These are phyloP conservation scores for Pythium biforme DNA, from an alignment of 352 stramenopile species.

Conservation along the genomic window DNA sequence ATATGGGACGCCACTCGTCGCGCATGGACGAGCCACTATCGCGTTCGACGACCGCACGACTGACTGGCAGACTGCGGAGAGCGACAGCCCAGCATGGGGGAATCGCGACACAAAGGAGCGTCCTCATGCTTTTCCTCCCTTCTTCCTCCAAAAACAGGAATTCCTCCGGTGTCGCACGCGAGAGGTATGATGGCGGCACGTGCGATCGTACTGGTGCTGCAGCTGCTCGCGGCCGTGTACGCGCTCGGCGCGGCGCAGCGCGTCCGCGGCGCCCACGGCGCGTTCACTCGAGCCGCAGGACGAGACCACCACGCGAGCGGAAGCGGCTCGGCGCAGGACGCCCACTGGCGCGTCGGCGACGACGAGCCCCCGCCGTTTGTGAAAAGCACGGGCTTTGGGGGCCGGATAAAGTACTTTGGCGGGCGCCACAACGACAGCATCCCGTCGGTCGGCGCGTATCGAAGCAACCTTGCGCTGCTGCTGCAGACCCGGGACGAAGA, in stretches of 20 bases:
- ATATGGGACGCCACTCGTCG: not conserved
- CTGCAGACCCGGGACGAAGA: slow-evolving; percentile 11
- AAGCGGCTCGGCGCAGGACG: not conserved
- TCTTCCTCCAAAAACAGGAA: not conserved
- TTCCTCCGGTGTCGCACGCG: not conserved
- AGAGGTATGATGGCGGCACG: not conserved
- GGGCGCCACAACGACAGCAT: slow-evolving; percentile 18
- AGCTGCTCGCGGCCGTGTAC: slow-evolving; percentile 10
- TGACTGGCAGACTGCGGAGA: not conserved
- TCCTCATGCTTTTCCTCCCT: not conserved
- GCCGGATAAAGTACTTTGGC: slow-evolving; percentile 10
- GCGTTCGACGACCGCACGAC: not conserved
- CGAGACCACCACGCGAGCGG: not conserved
- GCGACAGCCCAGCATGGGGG: not conserved
- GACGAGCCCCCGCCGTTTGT: not conserved
- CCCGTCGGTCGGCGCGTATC: slow-evolving; percentile 15
- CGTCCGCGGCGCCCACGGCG: not conserved
- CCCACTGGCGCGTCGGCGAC: not conserved
- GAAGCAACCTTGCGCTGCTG: slow-evolving; percentile 24
- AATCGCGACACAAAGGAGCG: not conserved
- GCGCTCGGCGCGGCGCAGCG: slow-evolving; percentile 4
- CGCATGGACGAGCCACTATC: slow-evolving; percentile 1
- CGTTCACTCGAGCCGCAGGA: not conserved
- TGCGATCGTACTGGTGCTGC: slow-evolving; percentile 10
- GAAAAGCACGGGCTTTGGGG: not conserved